phyloP scores from a whole-genome alignment of 1,139 yeast genomes.

The Candida labiduridarum region DNA sequence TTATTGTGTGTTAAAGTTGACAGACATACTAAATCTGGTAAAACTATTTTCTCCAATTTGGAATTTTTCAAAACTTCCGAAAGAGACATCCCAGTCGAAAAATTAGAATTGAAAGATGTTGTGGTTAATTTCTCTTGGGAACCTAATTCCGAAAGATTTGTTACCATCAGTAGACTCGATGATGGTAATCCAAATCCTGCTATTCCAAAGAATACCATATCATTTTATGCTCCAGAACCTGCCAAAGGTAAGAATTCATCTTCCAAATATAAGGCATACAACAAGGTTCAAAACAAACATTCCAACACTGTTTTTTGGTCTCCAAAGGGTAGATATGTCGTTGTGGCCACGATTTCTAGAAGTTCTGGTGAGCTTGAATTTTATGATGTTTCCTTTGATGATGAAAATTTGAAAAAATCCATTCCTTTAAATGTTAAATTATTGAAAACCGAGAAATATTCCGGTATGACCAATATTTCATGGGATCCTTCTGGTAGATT shows the following conservation, averaged over 20 bases:
- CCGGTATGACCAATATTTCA: slow-evolving; percentile 79
- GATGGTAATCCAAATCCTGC: slow-evolving; percentile 67
- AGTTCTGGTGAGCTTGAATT: slow-evolving; percentile 75
- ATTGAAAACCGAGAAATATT: slow-evolving; percentile 63
- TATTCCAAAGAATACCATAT: slow-evolving; percentile 67
- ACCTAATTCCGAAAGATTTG: slow-evolving; percentile 86
- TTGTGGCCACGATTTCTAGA: slow-evolving; percentile 71
- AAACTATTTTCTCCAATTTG: slow-evolving; percentile 87
- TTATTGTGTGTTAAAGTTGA: slow-evolving; percentile 93
- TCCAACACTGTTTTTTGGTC: slow-evolving; percentile 84
- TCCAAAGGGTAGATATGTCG: slow-evolving; percentile 90
- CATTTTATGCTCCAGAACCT: slow-evolving; percentile 90
- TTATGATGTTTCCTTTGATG: slow-evolving; percentile 84
- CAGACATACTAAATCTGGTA: slow-evolving; percentile 94
- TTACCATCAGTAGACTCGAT: slow-evolving; percentile 70
- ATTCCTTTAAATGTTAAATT: slow-evolving; percentile 63
- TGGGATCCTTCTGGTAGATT: slow-evolving; percentile 98
- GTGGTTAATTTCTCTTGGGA: slow-evolving; percentile 95
- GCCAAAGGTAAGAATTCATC: slow-evolving; percentile 88
- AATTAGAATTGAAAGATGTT: slow-evolving; percentile 88
- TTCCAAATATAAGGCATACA: slow-evolving; percentile 37
- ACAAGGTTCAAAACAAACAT: slow-evolving; percentile 61
- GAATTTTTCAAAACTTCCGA: slow-evolving; percentile 89
- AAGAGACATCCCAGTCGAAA: slow-evolving; percentile 93
- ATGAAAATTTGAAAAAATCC: slow-evolving; percentile 48